Evolutionary conservation across 495 filamentous ascomycete species (phyloP), one percentile per base, ranked within the genome.

Genomic region (Talaromyces trachyspermus): DNA sequence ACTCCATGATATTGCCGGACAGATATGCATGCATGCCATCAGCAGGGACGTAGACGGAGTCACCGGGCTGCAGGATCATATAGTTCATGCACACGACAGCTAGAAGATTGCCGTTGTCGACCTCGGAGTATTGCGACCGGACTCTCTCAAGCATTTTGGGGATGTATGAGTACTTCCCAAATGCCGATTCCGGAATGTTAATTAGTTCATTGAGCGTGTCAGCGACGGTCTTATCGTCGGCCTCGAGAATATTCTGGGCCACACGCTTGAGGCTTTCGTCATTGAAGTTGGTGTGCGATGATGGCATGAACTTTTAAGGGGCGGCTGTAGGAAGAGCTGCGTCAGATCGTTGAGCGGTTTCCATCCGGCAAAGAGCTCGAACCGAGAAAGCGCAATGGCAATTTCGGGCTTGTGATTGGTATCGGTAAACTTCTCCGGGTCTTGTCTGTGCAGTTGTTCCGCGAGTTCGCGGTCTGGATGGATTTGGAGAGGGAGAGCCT

Each of bases 401-500:
- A 91, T 90, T 57, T 92, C 86, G 1, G 86, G 86, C 60, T 91
- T 90, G 63, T 89, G 84, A 59, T 89, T 91, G 14, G 71, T 64
- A 51, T 92, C 85, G 6, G 76, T 75, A 57, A 83, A 89, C 43
- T 76, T 72, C 8, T 78, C 58, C 0, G 84, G 81, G 51, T 88
- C 76, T 53, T 78, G 47, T 46, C 71, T 54, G 63, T 88, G 80
- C 3, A 89, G 69, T 50, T 80, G 68, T 10, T 65, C 59, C 0
- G 85, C 75, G 5, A 91, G 75, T 2, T 68, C 60, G 49, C 83
- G 83, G 63, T 88, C 71, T 8, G 84, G 87, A 50, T 90, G 86
- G 23, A 89, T 75, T 58, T 92, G 87, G n/a, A 92, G 73, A 1
- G 84, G 85, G 0, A 92, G 76, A 0, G 87, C 85, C 63, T 89